phyloP scores from a whole-genome alignment of 2,329 filamentous ascomycete species.

The Bimuria novae-zelandiae region DNA sequence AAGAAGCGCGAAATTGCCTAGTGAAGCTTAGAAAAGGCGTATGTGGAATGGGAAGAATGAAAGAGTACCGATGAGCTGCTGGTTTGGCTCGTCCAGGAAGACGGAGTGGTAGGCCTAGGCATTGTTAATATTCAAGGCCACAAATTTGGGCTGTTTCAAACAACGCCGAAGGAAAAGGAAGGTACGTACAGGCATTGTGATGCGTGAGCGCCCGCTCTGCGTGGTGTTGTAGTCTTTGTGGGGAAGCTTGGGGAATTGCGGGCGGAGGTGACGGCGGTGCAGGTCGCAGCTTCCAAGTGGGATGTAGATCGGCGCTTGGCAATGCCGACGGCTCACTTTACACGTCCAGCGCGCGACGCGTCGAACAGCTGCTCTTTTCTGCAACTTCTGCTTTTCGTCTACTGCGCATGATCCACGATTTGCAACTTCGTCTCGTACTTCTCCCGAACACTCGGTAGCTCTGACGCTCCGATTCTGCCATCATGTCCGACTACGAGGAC shows the following conservation, averaged over 20 bases:
- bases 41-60: no score
- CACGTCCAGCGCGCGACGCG: conserved; percentile 38
- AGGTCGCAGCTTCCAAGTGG: conserved; percentile 26
- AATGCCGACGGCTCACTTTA: conserved; percentile 35
- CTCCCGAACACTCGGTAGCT: no score
- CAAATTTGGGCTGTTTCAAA: no score
- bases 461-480: neutral
- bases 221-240: conserved; percentile 10
- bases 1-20: conserved; percentile 91
- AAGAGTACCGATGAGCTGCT: conserved; percentile 64
- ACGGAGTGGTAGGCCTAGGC: conserved; percentile 95
- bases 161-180: neutral
- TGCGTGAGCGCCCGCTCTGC: conserved; percentile 20
- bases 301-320: conserved; percentile 31
- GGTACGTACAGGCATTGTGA: conserved; percentile 54
- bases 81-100: conserved; percentile 81
- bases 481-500: conserved; percentile 64
- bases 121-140: neutral
- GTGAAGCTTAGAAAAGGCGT: no score
- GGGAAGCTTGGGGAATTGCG: conserved; percentile 27
- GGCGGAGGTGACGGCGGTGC: conserved; percentile 32
- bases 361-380: conserved; percentile 5
- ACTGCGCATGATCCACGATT: no score
- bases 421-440: no score
- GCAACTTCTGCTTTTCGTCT: no score